These are phyloP conservation scores for Sonneratia alba DNA, from an alignment of 345 rosid genomes.

Conservation along the genomic window DNA sequence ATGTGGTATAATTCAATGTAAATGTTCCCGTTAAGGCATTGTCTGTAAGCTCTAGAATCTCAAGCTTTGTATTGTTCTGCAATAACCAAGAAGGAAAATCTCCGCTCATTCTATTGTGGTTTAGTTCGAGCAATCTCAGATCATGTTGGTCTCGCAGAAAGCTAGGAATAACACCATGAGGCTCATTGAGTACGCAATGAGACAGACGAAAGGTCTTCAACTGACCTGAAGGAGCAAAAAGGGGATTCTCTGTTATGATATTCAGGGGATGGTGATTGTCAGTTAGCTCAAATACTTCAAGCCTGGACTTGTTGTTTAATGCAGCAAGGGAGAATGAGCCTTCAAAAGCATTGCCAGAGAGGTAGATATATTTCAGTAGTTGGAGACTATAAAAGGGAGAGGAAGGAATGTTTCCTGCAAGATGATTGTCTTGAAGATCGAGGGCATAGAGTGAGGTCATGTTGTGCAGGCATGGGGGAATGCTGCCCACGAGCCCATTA, in stretches of 20 bases:
- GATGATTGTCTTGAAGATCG: not conserved
- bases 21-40: conserved; percentile 10
- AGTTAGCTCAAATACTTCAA: not conserved
- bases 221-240: not conserved
- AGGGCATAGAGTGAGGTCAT: not conserved
- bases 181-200: not conserved
- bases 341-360: conserved; percentile 1
- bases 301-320: not conserved
- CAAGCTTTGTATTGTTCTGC: conserved; percentile 16
- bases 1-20: not conserved
- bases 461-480: conserved; percentile 5
- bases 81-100: conserved; percentile 22
- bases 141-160: conserved; percentile 12
- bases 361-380: not conserved
- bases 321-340: conserved; percentile 5
- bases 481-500: not conserved
- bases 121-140: conserved; percentile 3
- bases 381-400: not conserved
- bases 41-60: fast-evolving
- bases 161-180: not conserved
- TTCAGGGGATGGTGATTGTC: not conserved
- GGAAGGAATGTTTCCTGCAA: conserved; percentile 6
- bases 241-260: not conserved
- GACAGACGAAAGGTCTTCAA: not conserved
- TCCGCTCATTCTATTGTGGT: not conserved